Evolutionary conservation across 371 early-diverging fungal genomes (phyloP).

Genomic region (Syncephalastrum monosporum): DNA sequence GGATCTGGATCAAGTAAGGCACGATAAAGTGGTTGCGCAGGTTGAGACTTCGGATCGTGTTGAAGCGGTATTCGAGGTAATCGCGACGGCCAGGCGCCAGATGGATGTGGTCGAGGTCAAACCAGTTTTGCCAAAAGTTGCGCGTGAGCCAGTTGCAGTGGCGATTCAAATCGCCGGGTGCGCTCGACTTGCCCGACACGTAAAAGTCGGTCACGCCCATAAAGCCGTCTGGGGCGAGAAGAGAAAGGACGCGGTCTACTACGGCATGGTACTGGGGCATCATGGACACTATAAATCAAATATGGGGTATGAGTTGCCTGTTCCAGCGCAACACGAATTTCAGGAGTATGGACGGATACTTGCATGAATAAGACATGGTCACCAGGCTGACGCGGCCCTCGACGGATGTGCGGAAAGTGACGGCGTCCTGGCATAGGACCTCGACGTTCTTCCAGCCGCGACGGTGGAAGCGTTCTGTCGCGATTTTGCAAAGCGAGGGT

Average conservation of each 20-base stretch:
- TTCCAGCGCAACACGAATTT: neutral
- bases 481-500: conserved; percentile 78
- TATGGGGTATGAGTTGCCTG: neutral
- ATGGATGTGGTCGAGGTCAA: conserved; percentile 78
- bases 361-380: conserved; percentile 84
- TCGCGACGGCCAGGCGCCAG: conserved; percentile 78
- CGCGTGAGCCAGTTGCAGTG: conserved; percentile 78
- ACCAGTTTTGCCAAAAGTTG: conserved; percentile 82
- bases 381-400: conserved; percentile 72
- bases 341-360: conserved; percentile 3
- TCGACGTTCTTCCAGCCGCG: conserved; percentile 80
- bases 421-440: conserved; percentile 81
- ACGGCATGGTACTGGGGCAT: conserved; percentile 74
- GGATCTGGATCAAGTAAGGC: conserved; percentile 76
- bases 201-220: conserved; percentile 83
- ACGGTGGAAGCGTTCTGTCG: conserved; percentile 69
- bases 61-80: conserved; percentile 83
- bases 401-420: conserved; percentile 63
- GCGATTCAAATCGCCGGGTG: conserved; percentile 57
- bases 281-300: conserved; percentile 65
- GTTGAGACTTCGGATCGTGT: conserved; percentile 72
- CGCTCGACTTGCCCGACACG: conserved; percentile 59
- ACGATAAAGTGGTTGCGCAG: conserved; percentile 74
- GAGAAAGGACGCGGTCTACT: conserved; percentile 63
- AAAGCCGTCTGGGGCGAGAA: conserved; percentile 70